These are phyloP conservation scores for Pseudovirgaria hyperparasitica DNA, from an alignment of 2,329 filamentous ascomycete species.

Conservation along the genomic window DNA sequence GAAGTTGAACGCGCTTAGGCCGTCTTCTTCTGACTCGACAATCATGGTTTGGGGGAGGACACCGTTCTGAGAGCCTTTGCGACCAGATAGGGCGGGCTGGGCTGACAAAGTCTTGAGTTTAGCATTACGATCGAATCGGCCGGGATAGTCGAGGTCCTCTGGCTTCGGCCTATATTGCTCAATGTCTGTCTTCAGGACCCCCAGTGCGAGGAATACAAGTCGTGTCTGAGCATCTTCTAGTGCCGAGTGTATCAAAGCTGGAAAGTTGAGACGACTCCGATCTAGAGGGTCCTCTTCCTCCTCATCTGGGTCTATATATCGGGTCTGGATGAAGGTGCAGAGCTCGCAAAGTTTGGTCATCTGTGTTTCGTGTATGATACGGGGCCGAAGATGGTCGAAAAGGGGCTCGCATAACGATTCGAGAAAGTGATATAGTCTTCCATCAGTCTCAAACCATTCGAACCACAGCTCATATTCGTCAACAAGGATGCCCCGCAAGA, in stretches of 20 bases:
- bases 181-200: constrained; percentile 52
- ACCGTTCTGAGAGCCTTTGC: constrained; percentile 31
- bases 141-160: constrained; percentile 53
- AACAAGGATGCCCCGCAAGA: constrained; percentile 50
- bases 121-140: constrained; percentile 33
- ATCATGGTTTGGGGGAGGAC: constrained; percentile 31
- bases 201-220: constrained; percentile 51
- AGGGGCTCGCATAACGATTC: constrained; percentile 55
- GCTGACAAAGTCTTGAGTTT: constrained; percentile 27
- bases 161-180: constrained; percentile 52
- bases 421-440: constrained; percentile 51
- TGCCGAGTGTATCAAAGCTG: constrained; percentile 47
- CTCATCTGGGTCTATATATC: constrained; percentile 44
- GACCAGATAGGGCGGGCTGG: constrained; percentile 39
- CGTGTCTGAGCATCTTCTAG: constrained; percentile 56
- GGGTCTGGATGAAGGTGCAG: constrained; percentile 51
- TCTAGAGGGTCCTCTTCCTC: constrained; percentile 39
- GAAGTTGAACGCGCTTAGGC: constrained; percentile 38
- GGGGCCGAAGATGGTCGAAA: constrained; percentile 52
- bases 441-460: constrained; percentile 53
- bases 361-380: constrained; percentile 54
- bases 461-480: constrained; percentile 57
- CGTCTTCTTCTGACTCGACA: constrained; percentile 37
- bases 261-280: constrained; percentile 47
- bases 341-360: constrained; percentile 55